These are phyloP conservation scores for Dillenia suffruticosa DNA, from an alignment of 164 flowering plant genomes.

Conservation along the genomic window DNA sequence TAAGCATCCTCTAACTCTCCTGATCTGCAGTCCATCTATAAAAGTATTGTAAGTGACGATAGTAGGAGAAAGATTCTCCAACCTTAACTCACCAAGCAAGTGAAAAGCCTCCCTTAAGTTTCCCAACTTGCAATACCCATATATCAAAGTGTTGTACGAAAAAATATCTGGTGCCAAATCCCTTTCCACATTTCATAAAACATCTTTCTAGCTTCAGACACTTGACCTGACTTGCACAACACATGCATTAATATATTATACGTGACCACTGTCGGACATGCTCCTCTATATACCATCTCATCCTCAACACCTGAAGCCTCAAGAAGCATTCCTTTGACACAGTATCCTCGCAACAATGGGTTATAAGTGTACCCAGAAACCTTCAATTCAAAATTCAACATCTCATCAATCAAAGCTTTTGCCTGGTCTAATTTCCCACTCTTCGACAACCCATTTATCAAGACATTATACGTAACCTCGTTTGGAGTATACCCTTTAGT, in stretches of 20 bases:
- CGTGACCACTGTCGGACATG: conserved; percentile 39
- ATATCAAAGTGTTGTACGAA: conserved; percentile 56
- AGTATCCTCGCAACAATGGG: conserved; percentile 60
- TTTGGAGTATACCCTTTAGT: conserved; percentile 38
- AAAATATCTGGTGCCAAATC: conserved; percentile 48
- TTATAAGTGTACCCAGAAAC: conserved; percentile 51
- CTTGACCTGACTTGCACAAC: conserved; percentile 43
- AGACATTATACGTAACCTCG: conserved; percentile 58
- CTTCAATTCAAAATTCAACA: conserved; percentile 39
- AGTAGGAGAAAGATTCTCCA: conserved; percentile 33
- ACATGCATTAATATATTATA: conserved; percentile 51
- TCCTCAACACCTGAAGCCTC: conserved; percentile 41
- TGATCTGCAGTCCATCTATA: conserved; percentile 47
- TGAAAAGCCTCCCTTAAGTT: conserved; percentile 43
- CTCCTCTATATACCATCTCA: conserved; percentile 49
- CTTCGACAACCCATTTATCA: conserved; percentile 58
- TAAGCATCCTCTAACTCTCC: conserved; percentile 46
- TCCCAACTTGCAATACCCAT: conserved; percentile 62
- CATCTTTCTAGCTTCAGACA: conserved; percentile 42
- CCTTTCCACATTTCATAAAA: conserved; percentile 37
- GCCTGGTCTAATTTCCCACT: conserved; percentile 48
- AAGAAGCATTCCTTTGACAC: conserved; percentile 34
- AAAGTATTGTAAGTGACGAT: conserved; percentile 62
- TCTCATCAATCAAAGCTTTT: conserved; percentile 36
- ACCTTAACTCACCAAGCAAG: conserved; percentile 44